Base-by-base conservation (phyloP, 176 grass and related monocot species). In the Eleusine coracana region DNA sequence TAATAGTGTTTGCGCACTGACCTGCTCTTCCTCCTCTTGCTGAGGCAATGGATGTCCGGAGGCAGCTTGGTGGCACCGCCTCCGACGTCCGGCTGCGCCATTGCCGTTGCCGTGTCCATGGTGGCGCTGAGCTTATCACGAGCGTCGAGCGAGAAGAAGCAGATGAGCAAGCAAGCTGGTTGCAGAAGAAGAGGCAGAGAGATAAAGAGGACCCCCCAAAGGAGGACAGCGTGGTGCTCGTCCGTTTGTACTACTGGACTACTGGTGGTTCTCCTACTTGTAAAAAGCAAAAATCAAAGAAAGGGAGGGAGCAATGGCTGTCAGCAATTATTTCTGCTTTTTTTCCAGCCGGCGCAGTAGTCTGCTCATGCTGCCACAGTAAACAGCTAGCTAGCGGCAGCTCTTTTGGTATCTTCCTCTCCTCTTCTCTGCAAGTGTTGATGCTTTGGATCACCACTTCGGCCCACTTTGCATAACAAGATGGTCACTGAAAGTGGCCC, bases 311-410 rank as follows among this genome's bases (percentile, higher is more conserved):
- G 55, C 54, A 82, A 72, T 72, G 80, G 40, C 55, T 73, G 68
- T 61, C 80, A 62, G 52, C 52, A 63, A 82, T 72, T 82, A 38
- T 61, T 71, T 82, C 80, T 82, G 80, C 80, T 62, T 82, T 82
- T 73, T 46, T 55, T n/a, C 40, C 68, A 20, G 80, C 54, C 67
- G 2, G 67, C 10, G 44, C 51, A 34, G 52, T 71, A 46, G 74
- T 15, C 15, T 36, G 25, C 40, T 73, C 40, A 36, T 63, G 38
- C 16, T n/a, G 1, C 52, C 40, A 48, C 38, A 45, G 68, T 48
- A 52, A 5, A 34, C 64, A 50, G 64, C 9, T 15, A 59, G 18
- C 28, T 21, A 34, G 51, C 10, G 31, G 46, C 45, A 59, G 29
- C 50, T 68, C 36, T 20, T 38, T 40, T 38, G 66, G 34, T 40